Conservation (phyloP, 2,329 filamentous ascomycete species). For the Trichoderma pleuroti region DNA sequence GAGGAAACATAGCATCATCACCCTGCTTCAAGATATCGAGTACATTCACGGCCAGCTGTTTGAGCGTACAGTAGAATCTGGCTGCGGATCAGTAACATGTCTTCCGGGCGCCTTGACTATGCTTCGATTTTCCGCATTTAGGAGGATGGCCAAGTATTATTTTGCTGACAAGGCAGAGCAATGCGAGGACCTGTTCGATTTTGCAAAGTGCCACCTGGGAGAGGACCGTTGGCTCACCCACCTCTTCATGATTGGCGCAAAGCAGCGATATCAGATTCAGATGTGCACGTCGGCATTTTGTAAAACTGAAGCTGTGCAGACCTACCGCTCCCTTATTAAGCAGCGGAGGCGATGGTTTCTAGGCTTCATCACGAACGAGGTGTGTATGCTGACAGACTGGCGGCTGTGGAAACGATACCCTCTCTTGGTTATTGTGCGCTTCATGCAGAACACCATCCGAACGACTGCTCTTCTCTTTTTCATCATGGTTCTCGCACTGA, state of each 20-base stretch:
- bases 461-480: conserved; percentile 93
- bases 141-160: conserved; percentile 96
- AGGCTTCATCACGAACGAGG: conserved; percentile 96
- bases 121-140: conserved; percentile 91
- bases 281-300: conserved; percentile 98
- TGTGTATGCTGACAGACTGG: conserved; percentile 94
- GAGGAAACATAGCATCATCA: conserved; percentile 81
- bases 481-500: conserved; percentile 82
- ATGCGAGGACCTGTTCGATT: conserved; percentile 94
- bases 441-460: conserved; percentile 94
- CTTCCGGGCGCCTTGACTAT: conserved; percentile 94
- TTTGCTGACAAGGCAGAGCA: conserved; percentile 96
- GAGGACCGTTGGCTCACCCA: conserved; percentile 97
- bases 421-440: conserved; percentile 77
- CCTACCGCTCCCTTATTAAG: conserved; percentile 79
- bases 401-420: conserved; percentile 90
- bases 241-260: conserved; percentile 96
- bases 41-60: conserved; percentile 97
- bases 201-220: conserved; percentile 89
- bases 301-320: conserved; percentile 96
- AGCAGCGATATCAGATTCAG: conserved; percentile 90
- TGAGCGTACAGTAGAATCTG: conserved; percentile 91
- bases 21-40: conserved; percentile 94
- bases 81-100: conserved; percentile 90
- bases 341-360: conserved; percentile 95